These are phyloP conservation scores for Sporisorium reilianum DNA, from an alignment of 1,284 basidiomycete species.

Conservation along the genomic window DNA sequence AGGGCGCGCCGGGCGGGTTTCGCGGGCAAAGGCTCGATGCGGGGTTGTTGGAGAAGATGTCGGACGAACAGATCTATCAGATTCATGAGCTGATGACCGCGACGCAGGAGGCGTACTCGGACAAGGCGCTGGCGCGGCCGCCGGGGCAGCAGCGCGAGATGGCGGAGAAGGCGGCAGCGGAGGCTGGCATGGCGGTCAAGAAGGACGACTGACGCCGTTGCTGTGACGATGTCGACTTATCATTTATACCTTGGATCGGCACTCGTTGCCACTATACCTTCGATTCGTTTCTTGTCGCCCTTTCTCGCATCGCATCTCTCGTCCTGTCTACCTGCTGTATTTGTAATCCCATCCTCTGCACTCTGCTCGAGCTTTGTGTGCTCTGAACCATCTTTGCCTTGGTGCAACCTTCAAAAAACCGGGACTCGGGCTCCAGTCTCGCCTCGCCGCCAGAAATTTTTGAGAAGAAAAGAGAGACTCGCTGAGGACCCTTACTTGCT, in stretches of 20 bases:
- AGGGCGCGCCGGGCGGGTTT: conserved; percentile 39
- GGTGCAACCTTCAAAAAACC: background rate
- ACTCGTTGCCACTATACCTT: conserved; percentile 7
- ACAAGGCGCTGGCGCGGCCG: conserved; percentile 46
- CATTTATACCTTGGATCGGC: background rate
- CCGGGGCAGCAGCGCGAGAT: conserved; percentile 34
- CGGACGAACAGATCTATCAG: conserved; percentile 69
- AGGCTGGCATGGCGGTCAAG: conserved; percentile 46
- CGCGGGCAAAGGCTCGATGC: conserved; percentile 55
- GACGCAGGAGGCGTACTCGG: conserved; percentile 58
- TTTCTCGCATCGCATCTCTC: conserved; percentile 28
- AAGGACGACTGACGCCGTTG: conserved; percentile 19
- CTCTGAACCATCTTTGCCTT: background rate
- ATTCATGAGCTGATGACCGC: conserved; percentile 67
- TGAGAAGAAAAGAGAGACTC: background rate
- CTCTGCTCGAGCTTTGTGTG: background rate
- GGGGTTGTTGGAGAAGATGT: conserved; percentile 61
- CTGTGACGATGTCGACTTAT: background rate
- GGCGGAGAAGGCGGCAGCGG: conserved; percentile 44
- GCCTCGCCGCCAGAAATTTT: background rate
- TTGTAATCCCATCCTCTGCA: conserved; percentile 18
- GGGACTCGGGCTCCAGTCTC: conserved; percentile 19
- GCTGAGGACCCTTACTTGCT: background rate
- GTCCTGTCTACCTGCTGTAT: conserved; percentile 24
- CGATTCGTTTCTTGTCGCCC: background rate